Evolutionary conservation across 106 monocot species (phyloP).

Genomic region (Vanilla planifolia): DNA sequence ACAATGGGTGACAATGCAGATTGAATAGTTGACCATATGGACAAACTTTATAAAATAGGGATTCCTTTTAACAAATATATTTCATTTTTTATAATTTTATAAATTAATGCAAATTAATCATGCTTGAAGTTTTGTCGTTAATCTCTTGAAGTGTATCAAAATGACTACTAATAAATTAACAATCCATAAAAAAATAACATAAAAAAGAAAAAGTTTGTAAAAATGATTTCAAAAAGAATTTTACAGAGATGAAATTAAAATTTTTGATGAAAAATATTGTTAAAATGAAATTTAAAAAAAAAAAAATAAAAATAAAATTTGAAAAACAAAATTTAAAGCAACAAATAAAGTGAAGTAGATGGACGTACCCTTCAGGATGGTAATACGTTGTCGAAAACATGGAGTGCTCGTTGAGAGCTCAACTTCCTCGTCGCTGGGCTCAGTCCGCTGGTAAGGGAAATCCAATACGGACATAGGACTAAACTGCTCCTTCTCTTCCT

Average conservation of each 20-base stretch:
- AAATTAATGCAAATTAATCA: too few relatives aligned
- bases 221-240: too few relatives aligned
- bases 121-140: too few relatives aligned
- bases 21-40: too few relatives aligned
- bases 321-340: background rate
- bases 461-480: conserved; percentile 73
- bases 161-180: background rate
- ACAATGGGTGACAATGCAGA: too few relatives aligned
- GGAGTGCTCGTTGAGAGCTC: background rate
- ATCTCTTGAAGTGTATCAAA: too few relatives aligned
- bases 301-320: background rate
- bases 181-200: too few relatives aligned
- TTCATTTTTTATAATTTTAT: too few relatives aligned
- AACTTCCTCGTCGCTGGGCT: conserved; percentile 7
- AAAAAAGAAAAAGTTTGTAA: background rate
- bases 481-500: conserved; percentile 59
- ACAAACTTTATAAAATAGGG: too few relatives aligned
- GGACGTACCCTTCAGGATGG: background rate
- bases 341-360: background rate
- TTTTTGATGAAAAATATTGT: background rate
- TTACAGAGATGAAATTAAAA: background rate
- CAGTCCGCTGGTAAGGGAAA: conserved; percentile 37
- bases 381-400: background rate
- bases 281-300: background rate
- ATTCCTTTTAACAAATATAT: too few relatives aligned